Percentiles rank a stretch among this genome's conserved stretches.
phyloP scores from a whole-genome alignment of 164 flowering plant genomes.

The Litsea cubeba region DNA sequence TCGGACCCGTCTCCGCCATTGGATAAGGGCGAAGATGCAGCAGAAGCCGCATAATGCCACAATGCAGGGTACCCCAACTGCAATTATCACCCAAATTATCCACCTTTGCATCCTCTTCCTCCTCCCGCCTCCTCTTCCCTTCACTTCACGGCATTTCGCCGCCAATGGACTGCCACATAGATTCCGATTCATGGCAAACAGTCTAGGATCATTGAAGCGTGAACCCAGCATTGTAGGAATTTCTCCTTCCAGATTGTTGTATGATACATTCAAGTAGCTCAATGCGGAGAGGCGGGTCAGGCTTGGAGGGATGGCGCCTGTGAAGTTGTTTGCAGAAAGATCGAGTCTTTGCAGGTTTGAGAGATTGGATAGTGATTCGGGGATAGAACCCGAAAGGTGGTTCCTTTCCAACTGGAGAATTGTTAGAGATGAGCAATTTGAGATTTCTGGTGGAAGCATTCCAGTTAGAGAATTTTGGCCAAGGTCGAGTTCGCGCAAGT shows the following conservation, averaged over 20 bases:
- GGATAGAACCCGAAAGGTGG: slow-evolving; percentile 46
- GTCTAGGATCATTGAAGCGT: slow-evolving; percentile 48
- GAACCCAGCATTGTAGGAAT: slow-evolving; percentile 61
- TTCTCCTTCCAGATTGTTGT: slow-evolving; percentile 50
- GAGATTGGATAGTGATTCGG: slow-evolving; percentile 39
- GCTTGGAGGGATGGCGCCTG: slow-evolving; percentile 43
- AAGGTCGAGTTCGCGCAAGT: slow-evolving; percentile 45
- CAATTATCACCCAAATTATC: slow-evolving; percentile 45
- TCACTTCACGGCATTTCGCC: slow-evolving; percentile 28
- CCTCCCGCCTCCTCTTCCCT: slow-evolving; percentile 7
- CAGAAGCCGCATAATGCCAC: slow-evolving; percentile 55
- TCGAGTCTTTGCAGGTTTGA: slow-evolving; percentile 31
- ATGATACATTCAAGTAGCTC: slow-evolving; percentile 39
- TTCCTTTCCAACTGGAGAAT: slow-evolving; percentile 35
- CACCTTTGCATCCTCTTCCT: slow-evolving; percentile 33
- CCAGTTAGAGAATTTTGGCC: slow-evolving; percentile 43
- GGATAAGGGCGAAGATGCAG: slow-evolving; percentile 48
- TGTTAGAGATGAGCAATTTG: slow-evolving; percentile 32
- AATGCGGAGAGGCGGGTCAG: slow-evolving; percentile 29
- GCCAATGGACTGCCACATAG: slow-evolving; percentile 74
- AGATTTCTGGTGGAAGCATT: slow-evolving; percentile 35
- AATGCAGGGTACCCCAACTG: slow-evolving; percentile 40
- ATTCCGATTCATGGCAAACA: slow-evolving; percentile 40
- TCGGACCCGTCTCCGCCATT: slow-evolving; percentile 55
- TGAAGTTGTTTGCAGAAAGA: slow-evolving; percentile 49